Evolutionary conservation across 805 yeast species (phyloP).

Genomic region (Candida piceae): DNA sequence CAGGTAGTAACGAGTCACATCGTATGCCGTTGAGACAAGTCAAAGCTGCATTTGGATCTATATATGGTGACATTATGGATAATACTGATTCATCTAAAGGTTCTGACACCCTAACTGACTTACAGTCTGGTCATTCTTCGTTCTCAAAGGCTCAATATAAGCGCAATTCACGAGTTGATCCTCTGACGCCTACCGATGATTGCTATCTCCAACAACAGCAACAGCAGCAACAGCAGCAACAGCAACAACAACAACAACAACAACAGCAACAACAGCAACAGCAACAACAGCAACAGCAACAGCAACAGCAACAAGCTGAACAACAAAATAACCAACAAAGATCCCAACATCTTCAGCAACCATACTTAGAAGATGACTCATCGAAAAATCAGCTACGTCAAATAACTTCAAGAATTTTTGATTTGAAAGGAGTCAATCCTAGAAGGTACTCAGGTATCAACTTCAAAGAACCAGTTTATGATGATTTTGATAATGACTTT

Average conservation of each 20-base stretch:
- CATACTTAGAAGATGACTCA: not conserved
- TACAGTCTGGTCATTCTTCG: constrained; percentile 9
- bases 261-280: constrained; percentile 1
- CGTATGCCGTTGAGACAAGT: not conserved
- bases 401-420: constrained; percentile 70
- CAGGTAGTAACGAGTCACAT: constrained; percentile 9
- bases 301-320: not conserved
- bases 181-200: not conserved
- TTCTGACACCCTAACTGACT: constrained; percentile 3
- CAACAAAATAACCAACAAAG: too few relatives aligned
- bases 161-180: constrained; percentile 4
- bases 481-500: constrained; percentile 48
- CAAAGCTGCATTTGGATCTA: not conserved
- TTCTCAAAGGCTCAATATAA: constrained; percentile 3
- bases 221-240: not conserved
- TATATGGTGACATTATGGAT: not conserved
- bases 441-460: constrained; percentile 62
- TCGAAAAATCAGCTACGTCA: constrained; percentile 32
- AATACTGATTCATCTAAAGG: not conserved
- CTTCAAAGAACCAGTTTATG: constrained; percentile 35
- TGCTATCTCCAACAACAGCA: constrained; percentile 1
- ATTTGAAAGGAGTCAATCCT: constrained; percentile 65
- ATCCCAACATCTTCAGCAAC: not conserved
- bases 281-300: not conserved
- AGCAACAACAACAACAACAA: not conserved